Percentiles rank a stretch among this genome's conserved stretches.
Evolutionary conservation across 352 stramenopile genomes (phyloP).

Genomic region (Pythium apleroticum): DNA sequence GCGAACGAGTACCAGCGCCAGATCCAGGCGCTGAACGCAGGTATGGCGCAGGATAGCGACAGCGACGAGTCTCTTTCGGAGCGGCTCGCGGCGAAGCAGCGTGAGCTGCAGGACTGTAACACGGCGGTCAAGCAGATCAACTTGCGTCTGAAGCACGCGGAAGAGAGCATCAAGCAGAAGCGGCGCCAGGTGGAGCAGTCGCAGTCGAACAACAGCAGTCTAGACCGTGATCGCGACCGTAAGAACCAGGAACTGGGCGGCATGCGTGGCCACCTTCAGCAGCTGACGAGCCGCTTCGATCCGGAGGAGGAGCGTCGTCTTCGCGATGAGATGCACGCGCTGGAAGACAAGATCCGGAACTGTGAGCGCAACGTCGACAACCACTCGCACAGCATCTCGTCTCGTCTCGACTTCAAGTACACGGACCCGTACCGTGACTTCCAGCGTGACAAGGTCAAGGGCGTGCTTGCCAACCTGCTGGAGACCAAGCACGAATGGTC

Average conservation of each 20-base stretch:
- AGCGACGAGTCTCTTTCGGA: constrained; percentile 79
- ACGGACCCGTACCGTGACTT: constrained; percentile 94
- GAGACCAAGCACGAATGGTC: constrained; percentile 93
- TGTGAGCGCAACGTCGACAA: constrained; percentile 91
- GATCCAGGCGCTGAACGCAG: constrained; percentile 86
- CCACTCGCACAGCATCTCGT: constrained; percentile 91
- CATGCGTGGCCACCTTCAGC: constrained; percentile 51
- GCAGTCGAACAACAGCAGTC: constrained; percentile 69
- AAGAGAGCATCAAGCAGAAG: constrained; percentile 83
- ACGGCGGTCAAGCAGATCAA: constrained; percentile 90
- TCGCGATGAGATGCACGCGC: constrained; percentile 50
- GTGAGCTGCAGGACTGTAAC: constrained; percentile 75
- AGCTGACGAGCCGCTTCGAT: constrained; percentile 74
- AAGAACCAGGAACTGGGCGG: constrained; percentile 66
- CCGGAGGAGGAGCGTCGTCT: constrained; percentile 70
- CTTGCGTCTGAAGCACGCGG: constrained; percentile 93
- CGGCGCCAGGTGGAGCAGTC: constrained; percentile 68
- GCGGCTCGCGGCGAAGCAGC: constrained; percentile 71
- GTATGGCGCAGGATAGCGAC: constrained; percentile 75
- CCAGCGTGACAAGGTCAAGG: constrained; percentile 95
- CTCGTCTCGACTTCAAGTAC: constrained; percentile 97
- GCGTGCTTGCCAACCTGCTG: constrained; percentile 96
- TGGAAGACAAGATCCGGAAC: constrained; percentile 64
- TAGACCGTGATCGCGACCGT: constrained; percentile 67
- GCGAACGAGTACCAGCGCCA: constrained; percentile 76